These are phyloP conservation scores for Aspergillus sp. DNA, from an alignment of 2,329 filamentous ascomycete species.

Conservation along the genomic window DNA sequence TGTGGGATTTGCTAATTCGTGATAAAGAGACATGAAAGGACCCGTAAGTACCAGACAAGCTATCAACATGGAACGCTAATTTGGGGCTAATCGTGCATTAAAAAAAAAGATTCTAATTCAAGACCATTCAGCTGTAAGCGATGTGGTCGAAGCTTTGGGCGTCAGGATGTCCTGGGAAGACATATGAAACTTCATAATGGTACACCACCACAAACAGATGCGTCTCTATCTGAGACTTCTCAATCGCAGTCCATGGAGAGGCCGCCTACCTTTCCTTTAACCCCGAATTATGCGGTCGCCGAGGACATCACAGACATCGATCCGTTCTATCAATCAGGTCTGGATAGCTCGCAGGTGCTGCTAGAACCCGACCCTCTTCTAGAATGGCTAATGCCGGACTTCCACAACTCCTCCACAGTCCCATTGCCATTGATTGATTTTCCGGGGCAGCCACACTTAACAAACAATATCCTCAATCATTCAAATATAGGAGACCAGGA, in stretches of 20 bases:
- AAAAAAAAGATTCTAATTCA: constrained; percentile 9
- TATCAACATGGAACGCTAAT: too few relatives aligned
- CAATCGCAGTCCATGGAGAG: neutral
- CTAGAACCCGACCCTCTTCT: constrained; percentile 6
- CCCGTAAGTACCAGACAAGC: constrained; percentile 1
- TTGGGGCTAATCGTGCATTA: neutral
- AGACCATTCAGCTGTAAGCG: constrained; percentile 13
- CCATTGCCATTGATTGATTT: constrained; percentile 7
- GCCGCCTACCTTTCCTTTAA: neutral
- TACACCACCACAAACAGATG: neutral
- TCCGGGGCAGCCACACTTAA: neutral
- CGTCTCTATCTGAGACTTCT: neutral
- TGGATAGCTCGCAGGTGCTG: neutral
- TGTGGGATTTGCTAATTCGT: neutral
- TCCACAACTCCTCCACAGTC: constrained; percentile 2
- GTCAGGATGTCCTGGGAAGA: constrained; percentile 15
- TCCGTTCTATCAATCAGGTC: neutral
- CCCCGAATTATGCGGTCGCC: neutral
- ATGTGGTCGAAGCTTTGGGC: constrained; percentile 14
- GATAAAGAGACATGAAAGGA: constrained; percentile 10
- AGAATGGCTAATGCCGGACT: constrained; percentile 12
- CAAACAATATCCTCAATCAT: neutral
- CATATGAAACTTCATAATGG: constrained; percentile 12
- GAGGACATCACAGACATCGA: neutral
- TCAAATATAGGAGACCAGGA: neutral